Evolutionary conservation across 2,329 filamentous ascomycete species (phyloP).

Genomic region (Bipolaris cookei): DNA sequence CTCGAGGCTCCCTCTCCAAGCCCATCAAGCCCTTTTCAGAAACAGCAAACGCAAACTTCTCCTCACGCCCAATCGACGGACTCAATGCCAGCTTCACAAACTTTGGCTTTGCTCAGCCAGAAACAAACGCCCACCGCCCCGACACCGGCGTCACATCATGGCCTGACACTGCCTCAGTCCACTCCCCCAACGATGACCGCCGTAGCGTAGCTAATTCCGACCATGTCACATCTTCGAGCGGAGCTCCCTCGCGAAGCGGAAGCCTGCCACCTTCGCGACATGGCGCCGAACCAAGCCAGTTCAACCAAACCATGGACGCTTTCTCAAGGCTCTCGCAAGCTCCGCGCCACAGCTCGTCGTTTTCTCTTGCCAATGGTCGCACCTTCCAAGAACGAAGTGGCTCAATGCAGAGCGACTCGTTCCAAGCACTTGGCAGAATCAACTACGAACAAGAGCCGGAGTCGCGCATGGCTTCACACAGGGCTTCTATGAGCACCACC

Average conservation of each 20-base stretch:
- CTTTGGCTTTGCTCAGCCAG: slow-evolving; percentile 42
- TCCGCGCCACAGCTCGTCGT: slow-evolving; percentile 57
- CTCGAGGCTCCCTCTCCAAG: slow-evolving; percentile 33
- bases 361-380: slow-evolving; percentile 55
- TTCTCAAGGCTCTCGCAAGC: slow-evolving; percentile 38
- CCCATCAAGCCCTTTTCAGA: slow-evolving; percentile 42
- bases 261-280: slow-evolving; percentile 65
- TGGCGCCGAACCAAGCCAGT: slow-evolving; percentile 50
- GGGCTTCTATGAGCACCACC: slow-evolving; percentile 42
- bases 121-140: slow-evolving; percentile 35
- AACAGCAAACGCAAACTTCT: slow-evolving; percentile 42
- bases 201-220: slow-evolving; percentile 50
- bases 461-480: slow-evolving; percentile 40
- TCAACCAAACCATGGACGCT: slow-evolving; percentile 37
- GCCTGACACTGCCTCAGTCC: slow-evolving; percentile 44
- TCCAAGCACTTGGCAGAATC: slow-evolving; percentile 44
- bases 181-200: slow-evolving; percentile 53
- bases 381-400: slow-evolving; percentile 48
- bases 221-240: slow-evolving; percentile 55
- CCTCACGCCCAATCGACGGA: slow-evolving; percentile 40
- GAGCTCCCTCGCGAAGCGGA: slow-evolving; percentile 59
- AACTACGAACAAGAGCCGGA: slow-evolving; percentile 47
- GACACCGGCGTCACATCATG: slow-evolving; percentile 42
- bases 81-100: slow-evolving; percentile 43
- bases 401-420: slow-evolving; percentile 48